Conservation (phyloP, 2,329 filamentous ascomycete species). For the Rhinocladiella mackenziei region DNA sequence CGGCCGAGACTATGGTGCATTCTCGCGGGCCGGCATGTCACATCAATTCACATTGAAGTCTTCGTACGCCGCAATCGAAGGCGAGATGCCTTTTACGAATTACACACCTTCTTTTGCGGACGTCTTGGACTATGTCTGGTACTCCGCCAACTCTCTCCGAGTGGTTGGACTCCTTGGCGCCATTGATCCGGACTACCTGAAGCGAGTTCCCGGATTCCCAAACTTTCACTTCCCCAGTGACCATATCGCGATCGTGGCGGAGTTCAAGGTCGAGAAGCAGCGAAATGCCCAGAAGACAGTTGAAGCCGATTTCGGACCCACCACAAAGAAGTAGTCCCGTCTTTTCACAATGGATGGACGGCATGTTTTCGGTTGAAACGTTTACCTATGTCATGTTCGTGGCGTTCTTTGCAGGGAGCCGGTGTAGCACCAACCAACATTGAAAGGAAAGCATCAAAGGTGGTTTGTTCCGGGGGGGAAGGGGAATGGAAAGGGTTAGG, state of each 20-base stretch:
- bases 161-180: constrained; percentile 80
- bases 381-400: no score
- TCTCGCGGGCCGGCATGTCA: constrained; percentile 85
- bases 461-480: neutral
- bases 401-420: no score
- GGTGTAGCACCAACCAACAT: no score
- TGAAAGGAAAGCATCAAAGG: no score
- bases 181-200: constrained; percentile 78
- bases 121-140: constrained; percentile 97
- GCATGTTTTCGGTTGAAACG: no score
- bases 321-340: constrained; percentile 22
- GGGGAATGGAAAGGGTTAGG: no score
- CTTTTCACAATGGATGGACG: no score
- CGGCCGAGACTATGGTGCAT: constrained; percentile 82
- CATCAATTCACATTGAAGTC: constrained; percentile 94
- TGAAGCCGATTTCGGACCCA: constrained; percentile 59
- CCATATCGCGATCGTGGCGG: constrained; percentile 82
- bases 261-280: constrained; percentile 82
- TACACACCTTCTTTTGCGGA: constrained; percentile 92
- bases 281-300: constrained; percentile 69
- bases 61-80: constrained; percentile 71
- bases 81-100: constrained; percentile 89
- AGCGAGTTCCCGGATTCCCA: constrained; percentile 83
- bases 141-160: constrained; percentile 83
- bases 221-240: constrained; percentile 94